These are phyloP conservation scores for Neurospora sp. DNA, from an alignment of 2,329 filamentous ascomycete genomes.

Conservation along the genomic window DNA sequence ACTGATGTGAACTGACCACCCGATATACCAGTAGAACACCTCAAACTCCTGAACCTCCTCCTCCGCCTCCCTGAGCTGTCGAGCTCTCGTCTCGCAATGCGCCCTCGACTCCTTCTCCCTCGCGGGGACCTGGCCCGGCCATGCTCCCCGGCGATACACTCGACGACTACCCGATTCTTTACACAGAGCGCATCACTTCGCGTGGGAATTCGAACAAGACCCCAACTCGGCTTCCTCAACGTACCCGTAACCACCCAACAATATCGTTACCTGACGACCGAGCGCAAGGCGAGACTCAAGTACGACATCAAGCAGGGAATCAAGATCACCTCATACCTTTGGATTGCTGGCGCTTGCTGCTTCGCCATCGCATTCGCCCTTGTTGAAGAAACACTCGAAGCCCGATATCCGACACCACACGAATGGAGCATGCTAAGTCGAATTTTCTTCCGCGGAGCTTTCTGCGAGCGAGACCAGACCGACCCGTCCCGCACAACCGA, in stretches of 20 bases:
- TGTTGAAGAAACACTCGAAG: conserved; percentile 66
- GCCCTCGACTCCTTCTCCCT: conserved; percentile 28
- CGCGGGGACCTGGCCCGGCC: conserved; percentile 15
- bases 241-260: conserved; percentile 26
- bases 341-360: conserved; percentile 51
- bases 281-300: conserved; percentile 60
- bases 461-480: conserved; percentile 47
- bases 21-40: not conserved
- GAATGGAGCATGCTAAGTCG: conserved; percentile 72
- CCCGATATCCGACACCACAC: conserved; percentile 66
- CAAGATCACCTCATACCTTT: conserved; percentile 58
- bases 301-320: conserved; percentile 60
- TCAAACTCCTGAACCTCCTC: not conserved
- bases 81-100: conserved; percentile 22
- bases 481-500: conserved; percentile 45
- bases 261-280: conserved; percentile 69
- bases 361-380: conserved; percentile 55
- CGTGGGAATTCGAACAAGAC: conserved; percentile 25
- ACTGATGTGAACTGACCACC: not conserved
- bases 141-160: conserved; percentile 21
- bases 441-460: conserved; percentile 56
- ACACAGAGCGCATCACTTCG: conserved; percentile 44
- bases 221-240: conserved; percentile 42
- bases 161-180: conserved; percentile 29
- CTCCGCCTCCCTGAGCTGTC: not conserved